Percentiles rank a stretch among this genome's conserved stretches.
Conservation (phyloP, 192 early-diverging fungal species). For the Entrophospora sp. region DNA sequence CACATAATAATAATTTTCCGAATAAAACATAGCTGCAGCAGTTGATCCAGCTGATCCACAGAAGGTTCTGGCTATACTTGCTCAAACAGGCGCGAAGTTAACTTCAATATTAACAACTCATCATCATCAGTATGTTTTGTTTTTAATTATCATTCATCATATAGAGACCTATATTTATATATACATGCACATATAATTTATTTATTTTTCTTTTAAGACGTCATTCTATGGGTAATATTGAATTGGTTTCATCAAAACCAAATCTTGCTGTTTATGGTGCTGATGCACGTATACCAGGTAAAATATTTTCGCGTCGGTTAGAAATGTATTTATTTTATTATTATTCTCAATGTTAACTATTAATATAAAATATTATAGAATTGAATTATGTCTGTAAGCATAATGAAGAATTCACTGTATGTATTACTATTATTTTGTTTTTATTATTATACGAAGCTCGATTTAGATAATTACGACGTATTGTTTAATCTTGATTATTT, state of each 20-base stretch:
- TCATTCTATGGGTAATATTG: constrained; percentile 75
- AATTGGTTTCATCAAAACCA: constrained; percentile 49
- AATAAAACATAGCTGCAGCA: constrained; percentile 55
- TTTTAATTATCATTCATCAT: neutral
- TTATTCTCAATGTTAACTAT: neutral
- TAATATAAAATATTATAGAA: constrained; percentile 1
- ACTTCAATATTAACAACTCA: constrained; percentile 72
- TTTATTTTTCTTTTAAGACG: neutral
- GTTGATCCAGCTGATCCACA: constrained; percentile 80
- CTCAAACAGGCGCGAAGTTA: constrained; percentile 50
- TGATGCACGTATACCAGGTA: constrained; percentile 73
- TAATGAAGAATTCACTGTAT: constrained; percentile 54
- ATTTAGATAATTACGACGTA: neutral
- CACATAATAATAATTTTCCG: no score
- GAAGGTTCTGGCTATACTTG: constrained; percentile 54
- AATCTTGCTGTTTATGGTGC: constrained; percentile 72
- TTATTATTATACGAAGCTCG: neutral
- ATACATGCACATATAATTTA: neutral
- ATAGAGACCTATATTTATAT: neutral
- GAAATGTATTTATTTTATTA: neutral
- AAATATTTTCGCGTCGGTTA: neutral
- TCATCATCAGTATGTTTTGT: constrained; percentile 66
- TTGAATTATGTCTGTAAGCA: constrained; percentile 69
- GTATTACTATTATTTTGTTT: no score
- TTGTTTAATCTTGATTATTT: no score